Base-by-base conservation (phyloP, 164 flowering plant genomes). In the Umbellularia californica region DNA sequence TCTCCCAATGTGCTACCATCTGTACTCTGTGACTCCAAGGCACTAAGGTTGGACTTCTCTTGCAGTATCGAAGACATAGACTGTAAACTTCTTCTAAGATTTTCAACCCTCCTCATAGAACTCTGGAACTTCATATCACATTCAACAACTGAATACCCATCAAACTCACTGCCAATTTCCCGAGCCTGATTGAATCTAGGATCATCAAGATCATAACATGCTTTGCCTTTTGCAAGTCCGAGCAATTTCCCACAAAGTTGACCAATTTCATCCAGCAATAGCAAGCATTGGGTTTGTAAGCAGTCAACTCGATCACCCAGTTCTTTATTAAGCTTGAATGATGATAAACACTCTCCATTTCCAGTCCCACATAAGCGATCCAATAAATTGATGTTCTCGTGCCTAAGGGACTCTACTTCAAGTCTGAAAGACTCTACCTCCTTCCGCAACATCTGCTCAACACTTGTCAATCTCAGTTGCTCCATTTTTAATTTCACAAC, bases 41-140 rank as follows among this genome's bases (percentile, higher is more conserved):
- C 70, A 73, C 67, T 77, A 20, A 69, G 68, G 35, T 74, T 78
- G 23, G 87, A 77, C 78, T 90, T 92, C 76, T 91, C 92, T 55
- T 86, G 86, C 79, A 92, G 76, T 72, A 88, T 80, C 35, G 69
- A 58, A 70, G 94, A 82, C 27, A 87, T 51, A 6, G 79, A 82
- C 77, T 88, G 86, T 83, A 90, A 82, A 81, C 92, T 90, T 79
- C 84, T 87, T 55, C 72, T 80, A 50, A 96, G 65, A 77, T 79
- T 91, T 74, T 92, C 94, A 72, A 79, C 77, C 69, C 88, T 91
- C 72, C 90, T 85, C 80, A 80, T 92, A n/a, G 88, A 78, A 60
- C 92, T 92, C 74, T 91, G 94, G 35, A 94, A 74, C 87, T 91
- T 92, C 85, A 88, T 83, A 63, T 90, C 92, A 77, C 80, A 86